These are phyloP conservation scores for Megacollybia marginata DNA, from an alignment of 768 basidiomycete genomes.

Conservation along the genomic window DNA sequence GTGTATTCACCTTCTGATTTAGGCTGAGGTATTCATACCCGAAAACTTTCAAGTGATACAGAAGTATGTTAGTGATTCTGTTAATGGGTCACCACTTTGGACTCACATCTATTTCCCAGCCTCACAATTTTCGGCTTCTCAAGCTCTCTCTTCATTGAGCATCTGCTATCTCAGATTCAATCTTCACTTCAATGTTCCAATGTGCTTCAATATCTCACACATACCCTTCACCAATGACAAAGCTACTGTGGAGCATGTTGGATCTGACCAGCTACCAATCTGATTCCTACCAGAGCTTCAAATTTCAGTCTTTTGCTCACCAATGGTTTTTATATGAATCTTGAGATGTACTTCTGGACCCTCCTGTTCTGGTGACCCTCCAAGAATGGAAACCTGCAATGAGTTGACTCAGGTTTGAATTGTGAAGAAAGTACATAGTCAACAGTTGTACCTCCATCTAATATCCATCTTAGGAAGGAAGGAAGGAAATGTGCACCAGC, in stretches of 20 bases:
- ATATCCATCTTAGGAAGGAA: conserved; percentile 20
- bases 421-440: conserved; percentile 27
- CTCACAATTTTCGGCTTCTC: conserved; percentile 33
- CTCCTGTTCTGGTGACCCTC: conserved; percentile 13
- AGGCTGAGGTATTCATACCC: conserved; percentile 44
- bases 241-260: conserved; percentile 20
- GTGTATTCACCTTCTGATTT: not conserved
- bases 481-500: too few relatives aligned
- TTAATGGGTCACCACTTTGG: too few relatives aligned
- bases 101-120: conserved; percentile 12
- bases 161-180: conserved; percentile 27
- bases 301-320: conserved; percentile 22
- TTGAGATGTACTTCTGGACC: conserved; percentile 19
- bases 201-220: conserved; percentile 40
- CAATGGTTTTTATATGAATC: conserved; percentile 40
- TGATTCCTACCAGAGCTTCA: conserved; percentile 2
- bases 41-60: conserved; percentile 44
- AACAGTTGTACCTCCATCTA: not conserved
- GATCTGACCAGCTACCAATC: not conserved
- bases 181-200: conserved; percentile 30
- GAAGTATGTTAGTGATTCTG: conserved; percentile 5
- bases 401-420: conserved; percentile 39
- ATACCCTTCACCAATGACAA: conserved; percentile 34
- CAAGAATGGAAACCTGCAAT: conserved; percentile 24
- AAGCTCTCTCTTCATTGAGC: conserved; percentile 31